Base-by-base conservation (phyloP, 2,329 filamentous ascomycete genomes). In the Xylariaceae sp. region DNA sequence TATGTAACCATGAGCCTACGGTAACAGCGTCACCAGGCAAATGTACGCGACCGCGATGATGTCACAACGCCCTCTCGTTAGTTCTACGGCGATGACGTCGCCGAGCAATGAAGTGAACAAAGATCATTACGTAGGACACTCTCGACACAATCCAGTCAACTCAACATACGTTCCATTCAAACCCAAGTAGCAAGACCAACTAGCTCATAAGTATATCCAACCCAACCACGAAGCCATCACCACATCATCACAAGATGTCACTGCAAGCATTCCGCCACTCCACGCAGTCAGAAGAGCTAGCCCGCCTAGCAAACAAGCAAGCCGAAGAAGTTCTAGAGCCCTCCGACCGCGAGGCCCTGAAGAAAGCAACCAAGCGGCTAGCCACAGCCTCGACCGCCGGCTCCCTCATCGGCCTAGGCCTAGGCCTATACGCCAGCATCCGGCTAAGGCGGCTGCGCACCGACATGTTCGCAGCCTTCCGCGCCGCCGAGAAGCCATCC, bases 391-490 rank as follows among this genome's bases (percentile, higher is more conserved):
- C 84, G 1, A 73, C 76, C 3, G 61, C 86, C 53, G 85, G 84
- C 32, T 84, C 83, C 1, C 64, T 81, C 5, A 57, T 84, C 2
- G 85, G 85, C 3, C 66, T 88, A 2, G 79, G 78, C 0, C 71
- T 88, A 0, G 83, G 83, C 3, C 58, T 83, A 19, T 78, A 77
- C 51, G 70, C 82, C 15, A 84, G 84, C 2, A 77, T 78, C 59
- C 74, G 83, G 9, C 66, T 87, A 10, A 75, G 85, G 37, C 70
- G 70, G 37, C 75, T 78, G 55, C 77, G 85, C 43, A 69, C 73
- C 30, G 72, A 76, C n/a, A 78, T 85, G 67, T 87, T 86, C 72
- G 75, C 77, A 41, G 79, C 80, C 6, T 82, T 88, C 70, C 76
- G 78, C 18, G 76, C 83, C 0, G 70, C 76, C 48, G 81, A 87